A percentile compares a stretch with the other conserved stretches of the same genome.
Evolutionary conservation across 2,329 filamentous ascomycete genomes (phyloP).

Genomic region (Scedosporium apiospermum): DNA sequence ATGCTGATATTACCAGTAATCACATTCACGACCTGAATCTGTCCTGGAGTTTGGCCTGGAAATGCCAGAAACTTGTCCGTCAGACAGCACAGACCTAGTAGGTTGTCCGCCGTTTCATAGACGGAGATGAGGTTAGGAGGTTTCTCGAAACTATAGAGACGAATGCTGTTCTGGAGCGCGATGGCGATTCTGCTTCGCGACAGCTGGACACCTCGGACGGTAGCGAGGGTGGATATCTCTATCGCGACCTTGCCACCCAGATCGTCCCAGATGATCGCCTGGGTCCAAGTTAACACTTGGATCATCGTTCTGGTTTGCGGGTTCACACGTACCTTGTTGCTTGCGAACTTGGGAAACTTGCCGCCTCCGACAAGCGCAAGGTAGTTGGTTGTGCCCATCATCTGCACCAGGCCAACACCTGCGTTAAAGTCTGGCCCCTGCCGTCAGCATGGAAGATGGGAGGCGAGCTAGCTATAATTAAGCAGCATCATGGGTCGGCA

Average conservation of each 20-base stretch:
- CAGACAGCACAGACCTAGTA: conserved; percentile 69
- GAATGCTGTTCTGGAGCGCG: conserved; percentile 71
- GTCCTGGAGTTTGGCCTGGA: conserved; percentile 76
- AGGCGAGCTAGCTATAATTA: background rate
- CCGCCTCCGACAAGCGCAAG: conserved; percentile 85
- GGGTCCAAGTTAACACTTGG: conserved; percentile 7
- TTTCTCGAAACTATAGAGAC: conserved; percentile 70
- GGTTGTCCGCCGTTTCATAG: conserved; percentile 82
- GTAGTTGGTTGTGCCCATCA: conserved; percentile 82
- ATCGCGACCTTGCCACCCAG: conserved; percentile 60
- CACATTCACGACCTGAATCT: conserved; percentile 80
- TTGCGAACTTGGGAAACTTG: conserved; percentile 72
- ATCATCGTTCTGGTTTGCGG: background rate
- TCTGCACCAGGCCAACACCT: conserved; percentile 72
- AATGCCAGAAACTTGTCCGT: conserved; percentile 68
- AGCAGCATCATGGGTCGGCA: background rate
- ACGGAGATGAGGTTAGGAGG: conserved; percentile 60
- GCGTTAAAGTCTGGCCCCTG: conserved; percentile 58
- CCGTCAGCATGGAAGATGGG: background rate
- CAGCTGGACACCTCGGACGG: conserved; percentile 71
- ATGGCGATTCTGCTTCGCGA: conserved; percentile 69
- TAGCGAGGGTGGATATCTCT: conserved; percentile 73
- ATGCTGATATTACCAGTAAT: conserved; percentile 78
- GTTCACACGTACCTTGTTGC: conserved; percentile 57
- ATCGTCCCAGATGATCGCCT: conserved; percentile 89